Evolutionary conservation across 1,139 yeast species (phyloP).

Genomic region (Candida sanyaensis): DNA sequence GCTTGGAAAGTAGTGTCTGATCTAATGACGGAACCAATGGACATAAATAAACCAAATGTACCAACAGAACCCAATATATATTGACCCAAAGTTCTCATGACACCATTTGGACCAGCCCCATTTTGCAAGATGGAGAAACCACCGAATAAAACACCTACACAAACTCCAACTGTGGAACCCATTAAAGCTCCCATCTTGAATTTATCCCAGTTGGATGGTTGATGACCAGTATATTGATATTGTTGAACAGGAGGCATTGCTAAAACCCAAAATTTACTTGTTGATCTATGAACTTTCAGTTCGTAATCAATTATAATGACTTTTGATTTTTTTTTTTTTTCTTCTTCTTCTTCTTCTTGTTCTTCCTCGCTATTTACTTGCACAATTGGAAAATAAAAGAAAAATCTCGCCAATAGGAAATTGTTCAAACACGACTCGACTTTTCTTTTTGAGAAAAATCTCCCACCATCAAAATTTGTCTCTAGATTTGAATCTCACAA

Average conservation of each 20-base stretch:
- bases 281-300: neutral
- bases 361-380: too few relatives aligned
- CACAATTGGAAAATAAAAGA: neutral
- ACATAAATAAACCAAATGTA: slow-evolving; percentile 94
- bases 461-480: slow-evolving; percentile 1
- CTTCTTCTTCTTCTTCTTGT: too few relatives aligned
- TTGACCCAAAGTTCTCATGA: slow-evolving; percentile 94
- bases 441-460: neutral
- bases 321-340: neutral
- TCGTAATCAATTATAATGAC: neutral
- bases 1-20: slow-evolving; percentile 59
- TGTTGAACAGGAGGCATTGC: slow-evolving; percentile 86
- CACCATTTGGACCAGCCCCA: slow-evolving; percentile 99
- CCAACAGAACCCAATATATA: slow-evolving; percentile 97
- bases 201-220: slow-evolving; percentile 90
- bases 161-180: slow-evolving; percentile 96
- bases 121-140: slow-evolving; percentile 87
- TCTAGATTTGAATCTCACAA: neutral
- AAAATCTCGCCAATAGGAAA: slow-evolving; percentile 2
- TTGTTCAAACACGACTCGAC: slow-evolving; percentile 1
- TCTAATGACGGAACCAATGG: slow-evolving; percentile 90
- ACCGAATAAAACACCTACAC: slow-evolving; percentile 93
- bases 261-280: neutral
- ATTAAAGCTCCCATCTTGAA: slow-evolving; percentile 97
- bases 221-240: slow-evolving; percentile 69